These are phyloP conservation scores for Botryotinia calthae DNA, from an alignment of 2,329 filamentous ascomycete species.

Conservation along the genomic window DNA sequence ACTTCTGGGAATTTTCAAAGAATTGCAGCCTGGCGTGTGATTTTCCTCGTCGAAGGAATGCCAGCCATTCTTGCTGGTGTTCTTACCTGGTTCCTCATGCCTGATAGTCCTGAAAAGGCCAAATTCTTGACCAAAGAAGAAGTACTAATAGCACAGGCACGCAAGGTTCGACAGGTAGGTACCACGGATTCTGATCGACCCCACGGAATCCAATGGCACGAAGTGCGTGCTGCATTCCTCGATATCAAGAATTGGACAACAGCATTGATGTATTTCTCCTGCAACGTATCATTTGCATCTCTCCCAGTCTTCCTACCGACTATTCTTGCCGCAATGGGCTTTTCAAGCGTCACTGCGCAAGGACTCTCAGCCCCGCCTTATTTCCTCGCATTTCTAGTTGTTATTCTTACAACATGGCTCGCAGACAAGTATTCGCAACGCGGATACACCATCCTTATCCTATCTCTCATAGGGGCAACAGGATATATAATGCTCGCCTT, in stretches of 20 bases:
- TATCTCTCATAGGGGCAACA: constrained; percentile 57
- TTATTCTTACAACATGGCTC: constrained; percentile 58
- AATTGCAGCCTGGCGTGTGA: constrained; percentile 60
- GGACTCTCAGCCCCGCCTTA: constrained; percentile 71
- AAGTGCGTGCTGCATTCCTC: constrained; percentile 47
- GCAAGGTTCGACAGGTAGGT: constrained; percentile 53
- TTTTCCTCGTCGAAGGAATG: constrained; percentile 65
- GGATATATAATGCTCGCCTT: constrained; percentile 63
- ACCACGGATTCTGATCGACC: constrained; percentile 49
- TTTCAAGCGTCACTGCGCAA: constrained; percentile 63
- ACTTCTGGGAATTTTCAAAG: constrained; percentile 53
- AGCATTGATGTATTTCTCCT: constrained; percentile 55
- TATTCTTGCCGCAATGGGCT: constrained; percentile 67
- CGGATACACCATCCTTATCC: constrained; percentile 54
- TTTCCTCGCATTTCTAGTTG: constrained; percentile 63
- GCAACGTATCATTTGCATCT: constrained; percentile 64
- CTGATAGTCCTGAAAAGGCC: constrained; percentile 52
- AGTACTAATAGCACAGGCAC: constrained; percentile 51
- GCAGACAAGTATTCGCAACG: constrained; percentile 68
- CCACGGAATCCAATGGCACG: constrained; percentile 45
- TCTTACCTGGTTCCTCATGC: constrained; percentile 54
- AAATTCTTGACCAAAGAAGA: constrained; percentile 47
- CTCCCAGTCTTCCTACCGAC: constrained; percentile 64
- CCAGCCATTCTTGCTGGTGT: constrained; percentile 56
- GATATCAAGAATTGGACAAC: constrained; percentile 43